Conservation (phyloP, 2,329 filamentous ascomycete genomes). For the Diaporthe batatas region DNA sequence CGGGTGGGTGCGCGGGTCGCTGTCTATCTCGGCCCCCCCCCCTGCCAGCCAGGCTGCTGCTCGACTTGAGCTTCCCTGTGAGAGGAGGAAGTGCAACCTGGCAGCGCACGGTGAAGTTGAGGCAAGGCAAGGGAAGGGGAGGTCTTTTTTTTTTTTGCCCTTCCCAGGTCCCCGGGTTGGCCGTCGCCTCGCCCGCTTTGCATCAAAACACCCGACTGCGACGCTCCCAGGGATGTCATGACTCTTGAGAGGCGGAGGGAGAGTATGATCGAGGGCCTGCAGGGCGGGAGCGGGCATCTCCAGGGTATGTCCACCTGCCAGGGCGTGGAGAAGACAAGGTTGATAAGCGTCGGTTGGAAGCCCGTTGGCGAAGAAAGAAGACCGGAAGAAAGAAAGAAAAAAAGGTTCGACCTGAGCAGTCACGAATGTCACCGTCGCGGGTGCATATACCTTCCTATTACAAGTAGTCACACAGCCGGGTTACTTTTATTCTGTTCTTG, state of each 20-base stretch:
- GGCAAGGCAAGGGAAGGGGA: not conserved
- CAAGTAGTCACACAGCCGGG: not conserved
- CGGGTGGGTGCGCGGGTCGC: too few species aligned
- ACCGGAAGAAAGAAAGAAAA: not conserved
- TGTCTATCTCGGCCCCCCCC: too few species aligned
- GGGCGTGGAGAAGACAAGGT: too few species aligned
- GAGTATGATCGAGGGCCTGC: slow-evolving; percentile 2
- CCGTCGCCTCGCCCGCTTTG: not conserved
- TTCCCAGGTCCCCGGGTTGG: slow-evolving; percentile 12
- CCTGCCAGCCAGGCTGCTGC: not conserved
- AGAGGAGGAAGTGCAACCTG: not conserved
- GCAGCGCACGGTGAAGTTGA: not conserved
- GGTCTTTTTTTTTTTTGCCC: not conserved
- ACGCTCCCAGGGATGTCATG: not conserved
- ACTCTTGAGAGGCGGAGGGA: not conserved
- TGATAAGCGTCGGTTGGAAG: slow-evolving; percentile 1
- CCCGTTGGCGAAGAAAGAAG: not conserved
- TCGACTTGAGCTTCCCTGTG: not conserved
- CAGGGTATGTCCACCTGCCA: too few species aligned
- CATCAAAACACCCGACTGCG: slow-evolving; percentile 5
- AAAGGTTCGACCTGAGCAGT: slow-evolving; percentile 1
- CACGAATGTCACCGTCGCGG: slow-evolving; percentile 7
- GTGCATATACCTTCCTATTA: slow-evolving; percentile 14
- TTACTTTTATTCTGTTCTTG: not conserved
- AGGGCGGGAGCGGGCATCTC: not conserved